Conservation (phyloP, 129 eudicot genomes). For the Saposhnikovia divaricata region DNA sequence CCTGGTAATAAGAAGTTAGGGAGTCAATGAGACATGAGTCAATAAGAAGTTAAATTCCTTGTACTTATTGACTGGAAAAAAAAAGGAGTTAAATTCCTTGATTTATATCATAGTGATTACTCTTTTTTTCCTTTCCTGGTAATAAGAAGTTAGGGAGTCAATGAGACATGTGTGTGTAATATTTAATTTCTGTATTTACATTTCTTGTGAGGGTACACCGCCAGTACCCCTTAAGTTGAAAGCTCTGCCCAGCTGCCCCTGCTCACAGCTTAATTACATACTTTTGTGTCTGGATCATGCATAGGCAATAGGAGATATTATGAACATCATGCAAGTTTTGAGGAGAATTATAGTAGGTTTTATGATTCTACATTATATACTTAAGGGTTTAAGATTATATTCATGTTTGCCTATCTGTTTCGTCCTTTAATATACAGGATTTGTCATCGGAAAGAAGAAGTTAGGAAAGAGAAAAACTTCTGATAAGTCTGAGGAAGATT, state of each 20-base stretch:
- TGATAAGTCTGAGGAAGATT: slow-evolving; percentile 18
- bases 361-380: neutral
- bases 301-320: neutral
- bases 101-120: neutral
- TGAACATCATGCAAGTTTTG: neutral
- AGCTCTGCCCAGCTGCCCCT: neutral
- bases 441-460: slow-evolving; percentile 61
- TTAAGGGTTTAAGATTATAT: neutral
- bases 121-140: neutral
- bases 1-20: neutral
- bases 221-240: neutral
- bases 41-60: too few species aligned
- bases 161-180: neutral
- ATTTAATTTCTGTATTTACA: neutral
- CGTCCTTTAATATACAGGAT: slow-evolving; percentile 36
- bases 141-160: neutral
- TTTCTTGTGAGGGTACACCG: neutral
- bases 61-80: neutral
- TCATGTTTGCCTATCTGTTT: slow-evolving; percentile 5
- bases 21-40: neutral
- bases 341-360: neutral
- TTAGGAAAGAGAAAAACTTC: slow-evolving; percentile 32
- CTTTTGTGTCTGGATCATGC: neutral
- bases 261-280: neutral
- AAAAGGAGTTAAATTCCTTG: neutral